Evolutionary conservation across 2,329 filamentous ascomycete genomes (phyloP).

Genomic region (Verticillium longisporum): DNA sequence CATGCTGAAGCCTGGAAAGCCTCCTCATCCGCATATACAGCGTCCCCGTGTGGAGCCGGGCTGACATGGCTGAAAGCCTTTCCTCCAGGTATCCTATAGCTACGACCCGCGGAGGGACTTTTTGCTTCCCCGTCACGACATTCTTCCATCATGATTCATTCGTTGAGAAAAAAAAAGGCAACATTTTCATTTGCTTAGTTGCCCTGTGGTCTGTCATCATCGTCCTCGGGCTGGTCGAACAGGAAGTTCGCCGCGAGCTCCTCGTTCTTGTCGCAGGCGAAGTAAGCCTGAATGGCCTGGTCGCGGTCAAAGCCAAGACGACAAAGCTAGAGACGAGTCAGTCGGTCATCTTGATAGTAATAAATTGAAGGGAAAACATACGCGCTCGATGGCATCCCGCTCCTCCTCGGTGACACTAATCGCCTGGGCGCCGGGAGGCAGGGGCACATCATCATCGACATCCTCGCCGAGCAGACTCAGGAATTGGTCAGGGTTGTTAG

Average conservation of each 20-base stretch:
- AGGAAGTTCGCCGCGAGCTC: slow-evolving; percentile 96
- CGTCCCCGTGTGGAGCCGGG: background rate
- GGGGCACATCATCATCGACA: slow-evolving; percentile 71
- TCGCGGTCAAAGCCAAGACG: slow-evolving; percentile 90
- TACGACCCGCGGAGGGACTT: background rate
- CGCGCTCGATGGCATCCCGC: slow-evolving; percentile 91
- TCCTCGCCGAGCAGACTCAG: slow-evolving; percentile 85
- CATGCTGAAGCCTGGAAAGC: background rate
- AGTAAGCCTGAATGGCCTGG: slow-evolving; percentile 94
- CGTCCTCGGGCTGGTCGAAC: slow-evolving; percentile 92
- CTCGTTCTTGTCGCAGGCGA: slow-evolving; percentile 99
- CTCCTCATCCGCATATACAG: background rate
- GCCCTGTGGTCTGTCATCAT: slow-evolving; percentile 33
- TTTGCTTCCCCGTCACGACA: background rate
- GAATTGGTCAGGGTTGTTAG: slow-evolving; percentile 88
- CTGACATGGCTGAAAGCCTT: background rate
- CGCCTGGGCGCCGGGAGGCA: slow-evolving; percentile 82
- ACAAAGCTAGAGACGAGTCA: slow-evolving; percentile 59
- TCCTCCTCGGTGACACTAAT: slow-evolving; percentile 95
- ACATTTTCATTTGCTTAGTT: background rate
- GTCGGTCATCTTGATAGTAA: background rate
- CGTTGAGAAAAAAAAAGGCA: background rate
- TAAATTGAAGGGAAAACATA: slow-evolving; percentile 32
- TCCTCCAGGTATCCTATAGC: background rate
- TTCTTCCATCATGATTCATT: background rate